Percentiles rank a stretch among this genome's conserved stretches.
Evolutionary conservation across 306 rosid species (phyloP).

Genomic region (Cicer pinnatifidum): DNA sequence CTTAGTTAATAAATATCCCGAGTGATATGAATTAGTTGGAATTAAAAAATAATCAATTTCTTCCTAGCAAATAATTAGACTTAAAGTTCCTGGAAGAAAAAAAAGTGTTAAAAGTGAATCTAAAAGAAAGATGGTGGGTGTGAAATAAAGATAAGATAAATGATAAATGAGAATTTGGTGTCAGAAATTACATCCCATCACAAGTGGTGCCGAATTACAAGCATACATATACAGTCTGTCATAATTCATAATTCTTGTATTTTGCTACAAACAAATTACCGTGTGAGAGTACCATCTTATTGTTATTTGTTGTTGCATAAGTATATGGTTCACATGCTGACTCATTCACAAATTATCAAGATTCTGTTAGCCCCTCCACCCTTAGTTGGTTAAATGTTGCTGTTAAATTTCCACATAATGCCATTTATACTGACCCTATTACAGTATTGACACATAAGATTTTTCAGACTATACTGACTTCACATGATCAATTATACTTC

Average conservation of each 20-base stretch:
- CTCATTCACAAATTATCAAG: not conserved
- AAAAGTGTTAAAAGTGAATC: too few species aligned
- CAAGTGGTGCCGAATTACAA: slow-evolving; percentile 50
- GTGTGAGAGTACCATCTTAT: slow-evolving; percentile 31
- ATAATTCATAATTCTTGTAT: slow-evolving; percentile 48
- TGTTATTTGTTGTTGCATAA: slow-evolving; percentile 14
- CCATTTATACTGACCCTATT: slow-evolving; percentile 23
- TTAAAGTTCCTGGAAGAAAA: too few species aligned
- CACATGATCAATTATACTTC: slow-evolving; percentile 46
- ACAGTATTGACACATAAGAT: slow-evolving; percentile 38
- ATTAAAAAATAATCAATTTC: too few species aligned
- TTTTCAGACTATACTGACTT: slow-evolving; percentile 11
- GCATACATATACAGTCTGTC: slow-evolving; percentile 57
- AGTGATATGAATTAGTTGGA: too few species aligned
- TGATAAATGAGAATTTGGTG: slow-evolving; percentile 58
- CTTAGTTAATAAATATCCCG: too few species aligned
- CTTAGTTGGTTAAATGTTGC: slow-evolving; percentile 13
- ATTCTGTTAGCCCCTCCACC: slow-evolving; percentile 37
- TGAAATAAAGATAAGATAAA: slow-evolving; percentile 51
- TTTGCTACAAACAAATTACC: slow-evolving; percentile 47
- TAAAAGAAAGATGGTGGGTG: slow-evolving; percentile 17
- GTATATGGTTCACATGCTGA: slow-evolving; percentile 42
- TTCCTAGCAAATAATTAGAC: too few species aligned
- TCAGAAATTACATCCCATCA: slow-evolving; percentile 61
- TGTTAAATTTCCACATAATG: slow-evolving; percentile 28